These are phyloP conservation scores for Ceratocystiopsis sp. DNA, from an alignment of 2,329 filamentous ascomycete species.

Conservation along the genomic window DNA sequence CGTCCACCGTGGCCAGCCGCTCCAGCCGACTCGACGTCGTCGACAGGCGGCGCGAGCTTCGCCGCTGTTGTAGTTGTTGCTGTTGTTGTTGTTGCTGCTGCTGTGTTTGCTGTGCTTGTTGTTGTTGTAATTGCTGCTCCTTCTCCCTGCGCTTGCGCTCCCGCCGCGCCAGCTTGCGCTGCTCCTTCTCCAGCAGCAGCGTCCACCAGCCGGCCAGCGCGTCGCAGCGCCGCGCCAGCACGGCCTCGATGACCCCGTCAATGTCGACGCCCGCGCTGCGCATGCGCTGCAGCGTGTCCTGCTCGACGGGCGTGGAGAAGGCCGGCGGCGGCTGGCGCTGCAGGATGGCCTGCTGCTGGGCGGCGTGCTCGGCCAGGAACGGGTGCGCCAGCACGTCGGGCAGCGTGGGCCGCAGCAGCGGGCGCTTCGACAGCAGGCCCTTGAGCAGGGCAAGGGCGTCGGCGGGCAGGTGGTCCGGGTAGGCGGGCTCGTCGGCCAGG, in stretches of 20 bases:
- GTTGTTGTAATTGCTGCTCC: slow-evolving; percentile 64
- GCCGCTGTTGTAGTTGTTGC: too few species aligned
- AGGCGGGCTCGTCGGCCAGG: slow-evolving; percentile 68
- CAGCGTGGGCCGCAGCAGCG: slow-evolving; percentile 63
- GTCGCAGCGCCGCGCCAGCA: slow-evolving; percentile 78
- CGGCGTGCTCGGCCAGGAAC: slow-evolving; percentile 74
- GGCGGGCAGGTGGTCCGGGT: slow-evolving; percentile 60
- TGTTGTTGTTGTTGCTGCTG: too few species aligned
- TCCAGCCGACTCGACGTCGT: slow-evolving; percentile 78
- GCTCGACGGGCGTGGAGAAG: slow-evolving; percentile 75
- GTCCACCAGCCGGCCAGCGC: slow-evolving; percentile 92
- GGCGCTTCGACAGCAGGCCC: slow-evolving; percentile 74
- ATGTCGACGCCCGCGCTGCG: slow-evolving; percentile 85
- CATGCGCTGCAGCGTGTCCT: slow-evolving; percentile 84
- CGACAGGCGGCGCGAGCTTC: slow-evolving; percentile 66
- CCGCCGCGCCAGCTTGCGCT: slow-evolving; percentile 63
- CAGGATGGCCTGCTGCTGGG: slow-evolving; percentile 76
- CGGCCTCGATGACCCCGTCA: slow-evolving; percentile 86
- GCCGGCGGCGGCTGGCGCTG: slow-evolving; percentile 64
- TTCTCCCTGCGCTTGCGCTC: slow-evolving; percentile 74
- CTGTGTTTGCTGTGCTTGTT: too few species aligned
- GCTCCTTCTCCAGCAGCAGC: slow-evolving; percentile 82
- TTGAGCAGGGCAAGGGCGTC: slow-evolving; percentile 66
- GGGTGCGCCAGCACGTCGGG: slow-evolving; percentile 76
- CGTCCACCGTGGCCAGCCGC: slow-evolving; percentile 47